Conservation (phyloP, 805 yeast species). For the Lipomyces orientalis region DNA sequence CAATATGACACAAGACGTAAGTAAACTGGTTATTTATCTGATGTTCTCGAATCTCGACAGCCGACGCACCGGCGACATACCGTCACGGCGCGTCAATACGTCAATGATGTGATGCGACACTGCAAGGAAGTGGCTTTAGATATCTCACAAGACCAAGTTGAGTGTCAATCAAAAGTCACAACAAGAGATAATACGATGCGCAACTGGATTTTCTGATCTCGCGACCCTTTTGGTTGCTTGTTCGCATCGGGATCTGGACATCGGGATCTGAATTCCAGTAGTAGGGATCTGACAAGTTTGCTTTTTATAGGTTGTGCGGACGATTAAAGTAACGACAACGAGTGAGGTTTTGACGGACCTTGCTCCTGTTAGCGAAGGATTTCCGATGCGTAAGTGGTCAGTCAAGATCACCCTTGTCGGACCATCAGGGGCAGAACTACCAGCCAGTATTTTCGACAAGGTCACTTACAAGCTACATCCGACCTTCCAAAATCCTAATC, state of each 20-base stretch:
- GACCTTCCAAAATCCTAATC: constrained; percentile 86
- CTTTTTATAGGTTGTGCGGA: constrained; percentile 29
- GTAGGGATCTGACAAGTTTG: background rate
- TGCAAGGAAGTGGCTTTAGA: background rate
- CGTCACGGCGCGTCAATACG: background rate
- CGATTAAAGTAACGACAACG: constrained; percentile 32
- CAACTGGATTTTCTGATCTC: background rate
- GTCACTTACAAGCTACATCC: constrained; percentile 95
- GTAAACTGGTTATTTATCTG: background rate
- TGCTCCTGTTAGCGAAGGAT: constrained; percentile 85
- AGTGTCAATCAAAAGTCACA: background rate
- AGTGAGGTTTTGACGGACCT: constrained; percentile 70
- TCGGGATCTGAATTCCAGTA: background rate
- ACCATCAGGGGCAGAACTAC: constrained; percentile 77
- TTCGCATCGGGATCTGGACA: background rate
- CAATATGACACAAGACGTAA: constrained; percentile 19
- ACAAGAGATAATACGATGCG: background rate
- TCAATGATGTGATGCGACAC: background rate
- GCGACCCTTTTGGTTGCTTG: background rate
- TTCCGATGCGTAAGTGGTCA: constrained; percentile 94
- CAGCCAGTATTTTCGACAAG: constrained; percentile 87
- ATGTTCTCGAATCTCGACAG: background rate
- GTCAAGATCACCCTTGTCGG: constrained; percentile 77
- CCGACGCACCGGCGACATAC: background rate
- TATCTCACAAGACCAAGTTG: background rate